Evolutionary conservation across 202 grass and related monocot species (phyloP), one percentile per base, ranked within the genome.

Genomic region (Cymbopogon flexuosus): DNA sequence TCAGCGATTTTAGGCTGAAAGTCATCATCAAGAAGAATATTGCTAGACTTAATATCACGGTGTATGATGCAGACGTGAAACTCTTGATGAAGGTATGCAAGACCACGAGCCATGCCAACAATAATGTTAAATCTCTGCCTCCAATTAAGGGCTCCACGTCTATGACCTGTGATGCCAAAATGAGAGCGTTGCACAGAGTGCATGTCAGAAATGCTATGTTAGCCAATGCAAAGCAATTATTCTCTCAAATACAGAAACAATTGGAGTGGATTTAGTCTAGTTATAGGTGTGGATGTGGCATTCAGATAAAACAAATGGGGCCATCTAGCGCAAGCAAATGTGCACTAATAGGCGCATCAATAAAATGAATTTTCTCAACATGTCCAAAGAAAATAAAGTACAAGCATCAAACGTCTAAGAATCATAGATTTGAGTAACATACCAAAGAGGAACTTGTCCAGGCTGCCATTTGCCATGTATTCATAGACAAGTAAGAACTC

Each of bases 391-490:
- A 79, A 79, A 80, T 40, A 56, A 83, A 56, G 47, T 36, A 85
- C 39, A 73, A 74, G 66, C 18, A 75, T 47, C 19, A 81, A 77
- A 77, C 10, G 12, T 23, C 18, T 36, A 10, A 78, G 16, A 77
- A 49, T 45, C 40, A 33, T 45, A 46, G 41, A 30, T 65, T 43
- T 2, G 35, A 87, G 81, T 74, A 73, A 77, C 36, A 45, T 93
- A 97, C 90, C 90, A 6, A 93, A 97, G 46, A 97, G 83, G 84
- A 93, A 97, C 78, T 93, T 97, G 58, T 93, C 88, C 16, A 97
- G 93, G 86, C 90, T 97, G 77, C 81, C 82, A 78, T 97, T 97
- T 56, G 86, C 93, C 93, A 93, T 97, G 76, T 89, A 97, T 87
- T 97, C 93, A 82, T 97, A 93, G 71, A 97, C 93, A 74, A 97